A percentile compares a stretch with the other conserved stretches of the same genome.
Conservation (phyloP, 2,329 filamentous ascomycete species). For the Nothopassalora personata region DNA sequence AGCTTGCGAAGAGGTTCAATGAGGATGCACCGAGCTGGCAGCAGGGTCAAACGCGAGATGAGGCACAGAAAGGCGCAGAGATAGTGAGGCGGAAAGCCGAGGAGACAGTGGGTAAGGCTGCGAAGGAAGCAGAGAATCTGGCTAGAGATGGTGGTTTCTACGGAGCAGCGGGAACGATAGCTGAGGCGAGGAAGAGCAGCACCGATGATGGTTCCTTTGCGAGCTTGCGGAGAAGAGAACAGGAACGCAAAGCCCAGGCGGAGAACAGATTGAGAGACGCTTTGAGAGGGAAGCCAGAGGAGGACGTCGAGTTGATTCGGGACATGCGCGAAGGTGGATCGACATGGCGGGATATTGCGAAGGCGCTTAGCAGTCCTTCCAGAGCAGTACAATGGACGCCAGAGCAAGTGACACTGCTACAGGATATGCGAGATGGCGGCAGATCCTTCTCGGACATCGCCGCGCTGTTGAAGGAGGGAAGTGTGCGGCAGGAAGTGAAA, state of each 20-base stretch:
- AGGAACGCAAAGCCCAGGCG: conserved; percentile 47
- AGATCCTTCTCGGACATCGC: neutral
- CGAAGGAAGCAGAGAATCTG: conserved; percentile 26
- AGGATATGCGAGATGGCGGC: conserved; percentile 1
- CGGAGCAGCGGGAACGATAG: neutral
- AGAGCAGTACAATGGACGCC: neutral
- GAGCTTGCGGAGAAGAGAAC: conserved; percentile 24
- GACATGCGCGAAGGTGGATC: neutral
- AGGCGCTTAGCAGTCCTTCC: neutral
- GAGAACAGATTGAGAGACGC: neutral
- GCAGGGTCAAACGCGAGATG: conserved; percentile 8
- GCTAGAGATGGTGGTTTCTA: conserved; percentile 7
- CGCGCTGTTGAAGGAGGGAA: neutral
- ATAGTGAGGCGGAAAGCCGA: conserved; percentile 10
- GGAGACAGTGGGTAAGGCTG: conserved; percentile 17
- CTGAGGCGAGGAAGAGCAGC: neutral
- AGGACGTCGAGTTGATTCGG: neutral
- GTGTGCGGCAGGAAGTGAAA: neutral
- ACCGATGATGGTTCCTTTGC: conserved; percentile 37
- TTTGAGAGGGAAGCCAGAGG: neutral
- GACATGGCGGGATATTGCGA: neutral
- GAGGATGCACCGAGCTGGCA: conserved; percentile 40
- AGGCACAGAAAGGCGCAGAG: conserved; percentile 8
- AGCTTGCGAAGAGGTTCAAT: conserved; percentile 54
- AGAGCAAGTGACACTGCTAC: neutral